Evolutionary conservation across 768 basidiomycete species (phyloP), one percentile per base, ranked within the genome.

Genomic region (Nevesoporus exiguus): DNA sequence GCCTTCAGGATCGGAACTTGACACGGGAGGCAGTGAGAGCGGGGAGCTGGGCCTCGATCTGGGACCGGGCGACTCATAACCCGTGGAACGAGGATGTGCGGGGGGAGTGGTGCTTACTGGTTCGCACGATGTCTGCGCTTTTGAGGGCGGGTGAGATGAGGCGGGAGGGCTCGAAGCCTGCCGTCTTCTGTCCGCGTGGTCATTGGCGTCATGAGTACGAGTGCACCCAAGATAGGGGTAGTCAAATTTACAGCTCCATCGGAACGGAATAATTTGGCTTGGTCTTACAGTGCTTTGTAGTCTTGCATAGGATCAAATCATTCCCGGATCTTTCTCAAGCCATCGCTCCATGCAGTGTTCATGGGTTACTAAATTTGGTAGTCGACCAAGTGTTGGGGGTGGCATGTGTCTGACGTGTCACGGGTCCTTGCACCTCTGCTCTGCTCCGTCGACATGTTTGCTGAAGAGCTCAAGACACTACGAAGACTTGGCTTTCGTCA

Each of bases 401-500:
- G 29, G 29, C 51, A 53, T 51, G 58, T 59, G 58, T 49, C 27
- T 24, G 46, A 52, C 49, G 52, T 52, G 49, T 51, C 56, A 5
- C n/a, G n/a, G n/a, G n/a, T n/a, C n/a, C n/a, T n/a, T n/a, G n/a
- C n/a, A n/a, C 30, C 31, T 43, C 6, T 27, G 25, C 25, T 17
- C 21, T n/a, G 30, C 46, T 24, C 40, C 15, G 24, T 24, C 51
- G 36, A 45, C 29, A 90, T 90, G 89, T 88, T 90, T 61, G 75
- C 77, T 27, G 88, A 90, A 54, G 88, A 89, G 66, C 72, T 91
- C 58, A 88, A 86, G 69, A 74, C 85, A 0, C 77, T 91, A 56
- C 80, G 80, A 55, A 76, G 86, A 61, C 81, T 91, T 27, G 89
- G 89, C 6, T 79, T 89, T 56, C 83, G 89, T 57, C 82, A 90